phyloP scores from a whole-genome alignment of 2,329 filamentous ascomycete genomes.

The Colletotrichum tropicale region DNA sequence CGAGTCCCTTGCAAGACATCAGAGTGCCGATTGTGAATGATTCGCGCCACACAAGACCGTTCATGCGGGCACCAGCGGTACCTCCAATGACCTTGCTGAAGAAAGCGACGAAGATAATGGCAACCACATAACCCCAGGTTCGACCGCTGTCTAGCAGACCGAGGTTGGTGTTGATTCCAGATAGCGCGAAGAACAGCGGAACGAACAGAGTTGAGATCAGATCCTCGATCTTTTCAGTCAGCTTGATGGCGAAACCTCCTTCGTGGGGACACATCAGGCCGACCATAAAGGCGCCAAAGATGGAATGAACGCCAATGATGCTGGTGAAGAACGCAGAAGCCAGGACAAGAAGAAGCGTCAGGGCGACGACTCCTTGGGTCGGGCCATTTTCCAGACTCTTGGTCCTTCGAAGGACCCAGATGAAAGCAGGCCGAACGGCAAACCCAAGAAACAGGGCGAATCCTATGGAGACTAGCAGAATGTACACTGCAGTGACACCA shows the following conservation, averaged over 20 bases:
- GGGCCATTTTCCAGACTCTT: constrained; percentile 87
- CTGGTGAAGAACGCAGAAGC: constrained; percentile 84
- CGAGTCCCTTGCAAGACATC: constrained; percentile 97
- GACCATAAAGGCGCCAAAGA: constrained; percentile 91
- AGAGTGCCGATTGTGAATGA: constrained; percentile 85
- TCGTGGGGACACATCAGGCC: constrained; percentile 91
- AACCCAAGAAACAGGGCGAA: constrained; percentile 81
- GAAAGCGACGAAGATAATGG: constrained; percentile 81
- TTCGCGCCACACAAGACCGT: constrained; percentile 87
- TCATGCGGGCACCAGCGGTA: constrained; percentile 76
- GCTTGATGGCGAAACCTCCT: constrained; percentile 85
- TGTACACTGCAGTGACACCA: constrained; percentile 83
- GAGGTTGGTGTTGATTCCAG: constrained; percentile 86
- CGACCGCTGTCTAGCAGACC: constrained; percentile 82
- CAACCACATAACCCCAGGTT: constrained; percentile 90
- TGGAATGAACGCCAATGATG: constrained; percentile 91
- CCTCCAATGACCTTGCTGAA: constrained; percentile 85
- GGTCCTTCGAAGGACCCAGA: constrained; percentile 74
- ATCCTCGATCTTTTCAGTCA: constrained; percentile 95
- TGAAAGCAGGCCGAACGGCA: constrained; percentile 73
- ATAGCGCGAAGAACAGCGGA: constrained; percentile 92
- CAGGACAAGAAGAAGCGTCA: constrained; percentile 82
- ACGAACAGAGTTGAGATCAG: constrained; percentile 82
- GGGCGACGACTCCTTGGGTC: constrained; percentile 80
- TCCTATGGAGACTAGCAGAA: constrained; percentile 76